phyloP scores from a whole-genome alignment of 2,329 filamentous ascomycete species.

The Aspergillus ibericus region DNA sequence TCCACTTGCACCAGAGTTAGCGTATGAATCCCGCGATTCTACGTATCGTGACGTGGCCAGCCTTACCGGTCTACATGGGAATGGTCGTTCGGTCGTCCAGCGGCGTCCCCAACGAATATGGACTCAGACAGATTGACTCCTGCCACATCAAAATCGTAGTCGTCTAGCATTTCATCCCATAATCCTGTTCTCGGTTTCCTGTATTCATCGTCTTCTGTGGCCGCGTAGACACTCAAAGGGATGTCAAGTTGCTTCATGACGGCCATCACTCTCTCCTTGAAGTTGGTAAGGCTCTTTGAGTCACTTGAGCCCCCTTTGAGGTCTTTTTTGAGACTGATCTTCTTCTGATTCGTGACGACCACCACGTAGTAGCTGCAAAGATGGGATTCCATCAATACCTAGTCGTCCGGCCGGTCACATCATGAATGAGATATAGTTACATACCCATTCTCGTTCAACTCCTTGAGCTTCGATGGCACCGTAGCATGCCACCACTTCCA shows the following conservation, averaged over 20 bases:
- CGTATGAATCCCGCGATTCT: not conserved
- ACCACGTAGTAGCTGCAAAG: constrained; percentile 66
- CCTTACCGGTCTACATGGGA: constrained; percentile 59
- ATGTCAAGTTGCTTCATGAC: constrained; percentile 68
- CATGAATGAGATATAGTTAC: not conserved
- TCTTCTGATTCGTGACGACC: constrained; percentile 86
- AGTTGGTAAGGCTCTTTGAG: constrained; percentile 69
- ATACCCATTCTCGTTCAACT: constrained; percentile 70
- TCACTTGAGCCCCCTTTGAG: constrained; percentile 68
- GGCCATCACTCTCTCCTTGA: constrained; percentile 75
- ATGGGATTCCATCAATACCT: not conserved
- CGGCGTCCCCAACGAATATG: constrained; percentile 88
- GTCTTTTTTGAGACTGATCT: constrained; percentile 71
- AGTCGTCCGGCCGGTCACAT: not conserved
- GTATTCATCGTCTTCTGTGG: constrained; percentile 76
- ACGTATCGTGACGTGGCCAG: not conserved
- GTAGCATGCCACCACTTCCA: constrained; percentile 91
- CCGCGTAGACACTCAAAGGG: constrained; percentile 79
- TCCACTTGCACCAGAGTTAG: constrained; percentile 54
- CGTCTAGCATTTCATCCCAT: constrained; percentile 71
- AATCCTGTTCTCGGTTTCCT: constrained; percentile 87
- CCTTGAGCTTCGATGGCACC: constrained; percentile 67
- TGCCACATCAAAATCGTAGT: constrained; percentile 58
- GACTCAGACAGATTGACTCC: constrained; percentile 70
- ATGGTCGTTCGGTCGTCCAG: constrained; percentile 57